Base-by-base conservation (phyloP, 306 rosid genomes). In the Betula pendula region DNA sequence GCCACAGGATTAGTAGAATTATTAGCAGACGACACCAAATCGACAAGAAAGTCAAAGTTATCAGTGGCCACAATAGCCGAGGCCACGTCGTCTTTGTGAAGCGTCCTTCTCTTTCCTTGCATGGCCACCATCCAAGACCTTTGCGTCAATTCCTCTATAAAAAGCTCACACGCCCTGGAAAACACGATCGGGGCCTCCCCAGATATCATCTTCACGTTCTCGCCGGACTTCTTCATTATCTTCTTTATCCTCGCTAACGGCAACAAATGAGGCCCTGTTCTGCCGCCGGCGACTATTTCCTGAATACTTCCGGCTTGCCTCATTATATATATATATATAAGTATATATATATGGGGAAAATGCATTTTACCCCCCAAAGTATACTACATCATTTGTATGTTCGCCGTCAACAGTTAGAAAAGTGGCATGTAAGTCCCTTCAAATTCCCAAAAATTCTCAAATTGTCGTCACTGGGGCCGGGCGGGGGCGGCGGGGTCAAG, bases 171-270 rank as follows among this genome's bases (percentile, higher is more conserved):
- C 20, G 97, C 91, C 77, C 87, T 92, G 0, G 97, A 84, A 68
- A 92, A 88, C 29, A 92, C 86, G 56, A 92, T 77, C 0, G 96
- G 96, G 15, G 97, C 87, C 70, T 89, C 96, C 14, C 91, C 93
- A 3, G 97, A 90, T 73, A 87, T 89, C 97, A 92, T 92, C 42
- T 92, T 92, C 63, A 90, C 94, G 13, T 83, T 96, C 6, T 87
- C 89, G 0, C 89, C 84, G 3, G 89, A 90, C 0, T 81, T 85
- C 88, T 90, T 92, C 97, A 90, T 90, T 63, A 86, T 92, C 89
- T 89, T 90, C 86, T 89, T 89, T 56, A 92, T 92, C 80, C 97
- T 90, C 65, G 92, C 97, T 74, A 90, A 72, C 4, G 96, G 94
- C 75, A 92, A 44, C 1, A 89, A 75, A 74, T 90, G 96, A 6